Base-by-base conservation (phyloP, 225 moss, liverwort and hornwort species). In the Ulota crispa region DNA sequence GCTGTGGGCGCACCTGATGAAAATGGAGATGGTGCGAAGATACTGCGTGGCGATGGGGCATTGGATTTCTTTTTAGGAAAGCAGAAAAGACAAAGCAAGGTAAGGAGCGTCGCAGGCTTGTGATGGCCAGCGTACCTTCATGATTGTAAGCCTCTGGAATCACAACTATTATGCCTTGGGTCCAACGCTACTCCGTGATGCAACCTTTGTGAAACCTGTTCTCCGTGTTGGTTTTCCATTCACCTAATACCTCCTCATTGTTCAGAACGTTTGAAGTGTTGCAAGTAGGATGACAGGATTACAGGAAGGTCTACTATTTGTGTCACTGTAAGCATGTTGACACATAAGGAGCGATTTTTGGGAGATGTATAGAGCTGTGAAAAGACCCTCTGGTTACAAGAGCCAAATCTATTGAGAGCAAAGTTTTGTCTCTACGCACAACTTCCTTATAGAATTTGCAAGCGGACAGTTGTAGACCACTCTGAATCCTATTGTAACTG, bases 11-110 rank as follows among this genome's bases (percentile, higher is more conserved):
- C 82, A 68, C 79, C 82, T 52, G 75, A 87, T 78, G 85, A 87
- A 83, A 85, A 62, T 54, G 95, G 98, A 82, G 72, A 84, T 71
- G 95, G 98, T 64, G 98, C 95, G 28, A 98, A 92, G 78, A 89
- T 95, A 83, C 92, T 87, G 72, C 94, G 91, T 37, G 98, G 98
- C 83, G 87, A 94, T 56, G 89, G 94, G 77, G 89, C 95, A 64
- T 78, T 98, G 84, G 90, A 90, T 63, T 81, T 80, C 64, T 95
- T 86, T 77, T 68, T 98, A 75, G 84, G 85, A 80, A 82, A 83
- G 34, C 64, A 37, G 20, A 88, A 87, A 84, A 92, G 91, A 83
- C 82, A 78, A 87, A 91, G 88, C 76, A 89, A 93, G 95, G 97
- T 95, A 95, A 86, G 82, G 86, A 81, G 78, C 47, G 59, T 74